Conservation (phyloP, 306 rosid species). For the Sicyos baderoa region DNA sequence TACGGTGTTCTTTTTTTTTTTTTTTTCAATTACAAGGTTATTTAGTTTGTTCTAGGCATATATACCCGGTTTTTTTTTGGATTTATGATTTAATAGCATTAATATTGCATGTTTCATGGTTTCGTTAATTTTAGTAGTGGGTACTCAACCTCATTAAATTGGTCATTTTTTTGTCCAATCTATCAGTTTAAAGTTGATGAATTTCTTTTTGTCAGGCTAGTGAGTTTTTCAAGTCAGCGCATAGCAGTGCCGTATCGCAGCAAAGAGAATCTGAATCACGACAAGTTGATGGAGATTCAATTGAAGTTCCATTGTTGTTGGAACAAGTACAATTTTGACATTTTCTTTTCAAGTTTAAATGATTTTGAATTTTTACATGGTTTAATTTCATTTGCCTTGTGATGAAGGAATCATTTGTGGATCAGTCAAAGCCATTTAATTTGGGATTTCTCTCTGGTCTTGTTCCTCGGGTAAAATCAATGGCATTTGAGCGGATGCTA, state of each 20-base stretch:
- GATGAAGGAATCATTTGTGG: conserved; percentile 53
- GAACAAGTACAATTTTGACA: conserved; percentile 16
- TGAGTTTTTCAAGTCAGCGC: conserved; percentile 52
- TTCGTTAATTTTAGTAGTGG: background rate
- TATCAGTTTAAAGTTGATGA: background rate
- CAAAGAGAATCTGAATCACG: conserved; percentile 48
- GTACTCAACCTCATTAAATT: background rate
- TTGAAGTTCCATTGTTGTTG: conserved; percentile 67
- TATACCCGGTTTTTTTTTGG: background rate
- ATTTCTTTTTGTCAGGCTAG: conserved; percentile 45
- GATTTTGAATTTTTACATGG: conserved; percentile 22
- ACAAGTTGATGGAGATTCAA: conserved; percentile 40
- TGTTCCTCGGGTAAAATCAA: conserved; percentile 42
- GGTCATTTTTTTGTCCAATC: background rate
- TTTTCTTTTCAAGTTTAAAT: background rate
- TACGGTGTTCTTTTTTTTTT: background rate
- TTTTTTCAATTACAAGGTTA: background rate
- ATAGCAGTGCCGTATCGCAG: conserved; percentile 42
- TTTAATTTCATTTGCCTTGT: conserved; percentile 26
- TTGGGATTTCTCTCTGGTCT: conserved; percentile 48
- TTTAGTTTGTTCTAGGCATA: background rate
- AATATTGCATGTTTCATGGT: background rate
- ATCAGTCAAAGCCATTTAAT: conserved; percentile 51
- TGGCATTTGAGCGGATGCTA: conserved; percentile 59
- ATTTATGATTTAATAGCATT: background rate